These are phyloP conservation scores for Phyllosticta citriasiana DNA, from an alignment of 2,329 filamentous ascomycete species.

Conservation along the genomic window DNA sequence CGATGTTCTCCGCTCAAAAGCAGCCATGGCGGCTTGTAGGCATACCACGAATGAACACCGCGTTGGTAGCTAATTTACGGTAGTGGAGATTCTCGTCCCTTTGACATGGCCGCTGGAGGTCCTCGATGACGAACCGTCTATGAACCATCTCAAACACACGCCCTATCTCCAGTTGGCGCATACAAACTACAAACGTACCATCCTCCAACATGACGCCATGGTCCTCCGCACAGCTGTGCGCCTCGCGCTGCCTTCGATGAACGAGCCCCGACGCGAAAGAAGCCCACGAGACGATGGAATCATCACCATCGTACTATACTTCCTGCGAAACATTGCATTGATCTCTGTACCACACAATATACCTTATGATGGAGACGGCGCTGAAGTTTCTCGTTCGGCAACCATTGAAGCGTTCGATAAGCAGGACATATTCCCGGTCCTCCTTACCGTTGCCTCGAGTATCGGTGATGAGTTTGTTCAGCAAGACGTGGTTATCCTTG, in stretches of 20 bases:
- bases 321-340: slow-evolving; percentile 79
- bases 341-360: slow-evolving; percentile 66
- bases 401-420: slow-evolving; percentile 82
- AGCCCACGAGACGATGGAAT: slow-evolving; percentile 77
- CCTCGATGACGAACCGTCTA: slow-evolving; percentile 69
- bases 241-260: slow-evolving; percentile 77
- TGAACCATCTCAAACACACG: slow-evolving; percentile 86
- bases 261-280: slow-evolving; percentile 64
- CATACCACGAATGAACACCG: not conserved
- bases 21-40: slow-evolving; percentile 67
- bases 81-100: slow-evolving; percentile 78
- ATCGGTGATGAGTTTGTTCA: slow-evolving; percentile 88
- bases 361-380: slow-evolving; percentile 76
- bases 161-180: slow-evolving; percentile 84
- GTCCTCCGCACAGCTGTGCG: slow-evolving; percentile 75
- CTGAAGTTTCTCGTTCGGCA: slow-evolving; percentile 76
- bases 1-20: slow-evolving; percentile 65
- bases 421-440: slow-evolving; percentile 78
- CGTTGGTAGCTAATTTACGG: slow-evolving; percentile 15
- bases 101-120: slow-evolving; percentile 89
- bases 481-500: slow-evolving; percentile 81
- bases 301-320: slow-evolving; percentile 80
- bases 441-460: slow-evolving; percentile 81
- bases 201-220: slow-evolving; percentile 72
- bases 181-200: slow-evolving; percentile 76